Evolutionary conservation across 1,284 basidiomycete genomes (phyloP), one percentile per base, ranked within the genome.

Genomic region (Boletus albobrunnescens): DNA sequence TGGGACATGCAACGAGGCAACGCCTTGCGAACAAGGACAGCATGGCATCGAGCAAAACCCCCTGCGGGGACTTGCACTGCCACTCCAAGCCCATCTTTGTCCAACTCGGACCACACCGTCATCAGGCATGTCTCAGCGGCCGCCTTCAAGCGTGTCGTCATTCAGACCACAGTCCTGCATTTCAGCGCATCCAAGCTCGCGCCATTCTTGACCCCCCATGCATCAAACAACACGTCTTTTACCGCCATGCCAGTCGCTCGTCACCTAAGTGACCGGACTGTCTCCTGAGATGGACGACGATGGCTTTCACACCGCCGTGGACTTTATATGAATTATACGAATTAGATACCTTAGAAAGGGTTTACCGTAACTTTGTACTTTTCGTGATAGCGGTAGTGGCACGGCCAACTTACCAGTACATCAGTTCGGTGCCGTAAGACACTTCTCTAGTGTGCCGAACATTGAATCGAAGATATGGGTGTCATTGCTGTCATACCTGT

Each of bases 401-500:
- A n/a, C n/a, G n/a, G n/a, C n/a, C n/a, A n/a, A n/a, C n/a, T n/a
- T n/a, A n/a, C n/a, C n/a, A n/a, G n/a, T n/a, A n/a, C n/a, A n/a
- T n/a, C n/a, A n/a, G n/a, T n/a, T n/a, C n/a, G n/a, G n/a, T n/a
- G n/a, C n/a, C n/a, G n/a, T n/a, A n/a, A n/a, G n/a, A n/a, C n/a
- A n/a, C n/a, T n/a, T n/a, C n/a, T n/a, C n/a, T 98, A 95, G 94
- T 96, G 93, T 64, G 67, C 93, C 27, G 94, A 91, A 60, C 88
- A 91, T 63, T 73, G 76, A 59, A 81, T 99, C 50, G 84, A 96
- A 64, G 94, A 99, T 67, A 99, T 99, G 94, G 94, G 95, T 20
- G 79, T 98, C 58, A 94, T 99, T 57, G 95, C 95, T 0, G 86
- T 99, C 56, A 77, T 99, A 30, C 96, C 95, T 12, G 79, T n/a